Evolutionary conservation across 768 basidiomycete species (phyloP), one percentile per base, ranked within the genome.

Genomic region (Phylloporus rhodoxanthus): DNA sequence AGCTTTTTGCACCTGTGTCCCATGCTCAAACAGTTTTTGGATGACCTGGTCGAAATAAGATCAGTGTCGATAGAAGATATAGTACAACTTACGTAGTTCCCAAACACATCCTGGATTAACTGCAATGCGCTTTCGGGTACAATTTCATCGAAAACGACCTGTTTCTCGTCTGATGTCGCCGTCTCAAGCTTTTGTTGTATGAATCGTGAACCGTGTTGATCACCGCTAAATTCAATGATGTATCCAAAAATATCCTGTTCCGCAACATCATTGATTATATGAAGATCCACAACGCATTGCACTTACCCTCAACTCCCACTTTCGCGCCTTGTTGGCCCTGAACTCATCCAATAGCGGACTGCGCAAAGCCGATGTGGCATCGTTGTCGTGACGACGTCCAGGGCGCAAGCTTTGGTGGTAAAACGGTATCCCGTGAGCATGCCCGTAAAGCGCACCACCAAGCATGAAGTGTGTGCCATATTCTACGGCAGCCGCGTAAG

Each of bases 171-270:
- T 33, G 75, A 74, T n/a, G 80, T 75, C 5, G 91, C 86, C 2
- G 70, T 72, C 64, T 88, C 84, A 36, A 97, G 74, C 61, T 87
- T 85, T 58, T 87, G 83, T 65, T 98, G 95, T 53, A 99, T 93
- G 68, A 97, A 92, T 8, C 95, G 82, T n/a, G 93, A 96, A n/a
- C 93, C 95, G 55, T 94, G 88, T 63, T 96, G 94, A 68, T 98
- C 95, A 13, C 82, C 81, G 50, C 89, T 85, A 65, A 99, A 99
- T 67, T 97, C 95, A 34, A 89, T 84, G 47, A 95, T 68, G 64
- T 87, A 79, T 8, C 90, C 90, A 39, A 77, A 75, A 54, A 99
- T 84, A 59, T 95, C 91, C 95, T 97, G 57, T 29, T 10, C 17
- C 43, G 43, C 20, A 5, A 42, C 15, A 47, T 62, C 20, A 55